Base-by-base conservation (phyloP, 306 rosid genomes). In the Herpetospermum pedunculosum region DNA sequence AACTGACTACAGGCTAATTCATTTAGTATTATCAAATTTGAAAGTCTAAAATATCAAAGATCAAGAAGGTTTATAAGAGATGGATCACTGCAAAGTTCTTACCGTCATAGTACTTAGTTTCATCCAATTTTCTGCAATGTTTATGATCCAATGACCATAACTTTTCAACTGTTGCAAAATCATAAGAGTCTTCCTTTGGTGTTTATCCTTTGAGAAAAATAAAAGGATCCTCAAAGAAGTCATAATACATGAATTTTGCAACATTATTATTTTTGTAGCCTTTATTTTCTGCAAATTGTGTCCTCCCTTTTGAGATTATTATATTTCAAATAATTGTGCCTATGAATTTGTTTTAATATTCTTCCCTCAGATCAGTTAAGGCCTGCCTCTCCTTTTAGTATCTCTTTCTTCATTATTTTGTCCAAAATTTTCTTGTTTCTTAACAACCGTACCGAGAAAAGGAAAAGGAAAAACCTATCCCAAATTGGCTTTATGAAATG, bases 401-500 rank as follows among this genome's bases (percentile, higher is more conserved):
- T 41, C 12, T 41, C 47, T 41, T 11, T 41, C 11, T 12, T 41
- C 47, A 12, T 41, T 8, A 41, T 41, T 41, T 8, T 16, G 26
- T 50, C 4, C 11, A 50, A 50, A n/a, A n/a, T 6, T 50, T 50
- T 50, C 26, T 50, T 50, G 55, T 50, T 50, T 1, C 55, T n/a
- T 49, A 18, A 49, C 23, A 18, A 44, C 2, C 6, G 1, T 3
- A 6, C 4, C 0, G 13, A 44, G 49, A 44, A 44, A 46, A 46
- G 50, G n/a, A 50, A 50, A 50, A 50, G 12, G 57, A 19, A 50
- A 50, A 8, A 19, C 57, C 16, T 25, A 13, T 54, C 65, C 29
- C 38, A 28, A 29, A 9, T 29, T 13, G 38, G 80, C 15, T 70
- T 76, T 41, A 53, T 72, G 71, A 46, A 65, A 75, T 75, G 78